Evolutionary conservation across 2,329 filamentous ascomycete species (phyloP).

Genomic region (Penicillium vulpinum): DNA sequence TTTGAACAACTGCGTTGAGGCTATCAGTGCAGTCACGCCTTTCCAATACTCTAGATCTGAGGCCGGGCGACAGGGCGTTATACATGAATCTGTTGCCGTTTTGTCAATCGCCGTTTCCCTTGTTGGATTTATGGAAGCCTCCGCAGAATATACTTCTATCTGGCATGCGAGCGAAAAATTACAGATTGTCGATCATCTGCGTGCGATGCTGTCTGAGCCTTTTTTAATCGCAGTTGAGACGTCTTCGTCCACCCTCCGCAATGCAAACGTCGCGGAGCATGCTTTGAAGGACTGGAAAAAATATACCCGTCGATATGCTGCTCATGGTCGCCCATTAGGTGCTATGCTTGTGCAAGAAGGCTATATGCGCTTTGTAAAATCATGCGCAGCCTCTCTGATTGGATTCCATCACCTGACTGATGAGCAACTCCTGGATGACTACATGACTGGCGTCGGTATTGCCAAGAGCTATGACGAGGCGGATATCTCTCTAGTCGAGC

Average conservation of each 20-base stretch:
- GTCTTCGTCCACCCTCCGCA: slow-evolving; percentile 85
- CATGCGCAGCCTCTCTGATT: slow-evolving; percentile 71
- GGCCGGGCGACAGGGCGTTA: slow-evolving; percentile 34
- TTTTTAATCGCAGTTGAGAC: slow-evolving; percentile 87
- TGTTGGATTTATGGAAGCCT: slow-evolving; percentile 85
- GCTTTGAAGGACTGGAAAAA: slow-evolving; percentile 82
- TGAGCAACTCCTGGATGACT: slow-evolving; percentile 69
- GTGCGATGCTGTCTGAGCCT: slow-evolving; percentile 73
- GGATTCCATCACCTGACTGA: slow-evolving; percentile 61
- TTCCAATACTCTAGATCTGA: slow-evolving; percentile 59
- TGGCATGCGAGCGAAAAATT: slow-evolving; percentile 77
- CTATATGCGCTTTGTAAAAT: slow-evolving; percentile 80
- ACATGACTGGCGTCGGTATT: slow-evolving; percentile 61
- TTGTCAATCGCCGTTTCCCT: slow-evolving; percentile 79
- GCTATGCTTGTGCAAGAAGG: slow-evolving; percentile 88
- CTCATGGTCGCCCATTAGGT: slow-evolving; percentile 75
- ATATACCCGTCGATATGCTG: slow-evolving; percentile 78
- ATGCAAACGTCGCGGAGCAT: slow-evolving; percentile 66
- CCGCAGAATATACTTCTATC: slow-evolving; percentile 73
- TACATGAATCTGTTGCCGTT: slow-evolving; percentile 65
- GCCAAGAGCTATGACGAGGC: slow-evolving; percentile 42
- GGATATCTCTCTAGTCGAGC: slow-evolving; percentile 50
- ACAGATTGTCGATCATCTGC: slow-evolving; percentile 69
- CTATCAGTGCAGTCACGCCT: slow-evolving; percentile 58
- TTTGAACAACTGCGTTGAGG: slow-evolving; percentile 67